Base-by-base conservation (phyloP, 495 filamentous ascomycete species). In the Aspergillus heteromorphus region DNA sequence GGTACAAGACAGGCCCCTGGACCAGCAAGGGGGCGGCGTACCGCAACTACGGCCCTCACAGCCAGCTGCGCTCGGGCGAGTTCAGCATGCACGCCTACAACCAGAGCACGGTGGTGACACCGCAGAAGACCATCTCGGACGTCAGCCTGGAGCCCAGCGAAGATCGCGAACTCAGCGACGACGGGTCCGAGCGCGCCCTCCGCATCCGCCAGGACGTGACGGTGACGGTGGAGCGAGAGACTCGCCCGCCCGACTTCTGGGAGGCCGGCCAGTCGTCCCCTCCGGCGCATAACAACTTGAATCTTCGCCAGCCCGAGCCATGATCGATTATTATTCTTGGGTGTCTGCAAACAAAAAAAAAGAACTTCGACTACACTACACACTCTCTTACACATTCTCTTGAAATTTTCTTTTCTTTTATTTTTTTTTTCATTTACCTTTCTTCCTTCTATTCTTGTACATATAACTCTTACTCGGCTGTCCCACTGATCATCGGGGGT, bases 121-220 rank as follows among this genome's bases (percentile, higher is more conserved):
- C 65, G 18, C 62, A 69, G 13, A 75, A 73, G 49, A 29, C 63
- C 2, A 61, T 62, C 11, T 73, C 72, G 1, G 67, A 71, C 38
- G 40, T 67, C 45, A 76, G 68, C 27, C 42, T 67, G 7, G 41
- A 60, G 6, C 51, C 51, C 27, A 65, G 60, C 20, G 67, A 72
- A 20, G 65, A 67, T 30, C 65, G 66, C 8, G 62, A 69, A 29
- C 54, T 64, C 23, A 75, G 71, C 52, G 72, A 73, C 27, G 70
- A 76, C 63, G 69, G 70, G 1, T 75, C 72, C 6, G 69, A 68
- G 9, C 67, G 70, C 11, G 72, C 71, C n/a, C 45, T 77, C 27
- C 65, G 72, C 21, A 78, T 78, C 45, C 67, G 72, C 8, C 73
- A 75, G 38, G 73, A 77, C 36, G 69, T 78, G 34, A 78, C 75